phyloP scores from a whole-genome alignment of 768 basidiomycete genomes.

The Pleurotus cornucopiae region DNA sequence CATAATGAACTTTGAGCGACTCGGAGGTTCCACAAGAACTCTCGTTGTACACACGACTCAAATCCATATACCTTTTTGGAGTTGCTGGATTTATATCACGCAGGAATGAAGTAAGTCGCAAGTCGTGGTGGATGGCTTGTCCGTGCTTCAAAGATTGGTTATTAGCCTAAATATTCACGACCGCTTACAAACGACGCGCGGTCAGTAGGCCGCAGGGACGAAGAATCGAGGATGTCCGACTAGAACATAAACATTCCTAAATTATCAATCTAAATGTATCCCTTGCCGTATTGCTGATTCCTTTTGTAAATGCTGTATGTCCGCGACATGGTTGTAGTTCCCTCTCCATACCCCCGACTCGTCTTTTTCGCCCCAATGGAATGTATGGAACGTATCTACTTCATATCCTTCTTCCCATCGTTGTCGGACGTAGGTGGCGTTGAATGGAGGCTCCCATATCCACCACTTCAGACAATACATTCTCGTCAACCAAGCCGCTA shows the following conservation, averaged over 20 bases:
- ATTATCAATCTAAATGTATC: not conserved
- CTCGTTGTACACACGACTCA: no score
- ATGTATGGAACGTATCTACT: conserved; percentile 49
- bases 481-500: not conserved
- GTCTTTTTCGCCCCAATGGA: conserved; percentile 36
- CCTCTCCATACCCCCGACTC: conserved; percentile 7
- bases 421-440: conserved; percentile 39
- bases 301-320: conserved; percentile 1
- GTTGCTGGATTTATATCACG: no score
- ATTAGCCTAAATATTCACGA: no score
- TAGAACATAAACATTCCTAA: not conserved
- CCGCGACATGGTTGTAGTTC: conserved; percentile 5
- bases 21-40: no score
- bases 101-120: no score
- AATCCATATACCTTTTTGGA: no score
- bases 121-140: no score
- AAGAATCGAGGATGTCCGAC: no score
- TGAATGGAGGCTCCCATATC: conserved; percentile 43
- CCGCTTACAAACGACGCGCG: no score
- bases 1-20: no score
- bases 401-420: conserved; percentile 42
- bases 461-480: conserved; percentile 28
- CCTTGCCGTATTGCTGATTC: conserved; percentile 5
- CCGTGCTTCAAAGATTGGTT: no score
- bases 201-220: no score